Conservation (phyloP, 2,329 filamentous ascomycete species). For the Apiospora arundinis region DNA sequence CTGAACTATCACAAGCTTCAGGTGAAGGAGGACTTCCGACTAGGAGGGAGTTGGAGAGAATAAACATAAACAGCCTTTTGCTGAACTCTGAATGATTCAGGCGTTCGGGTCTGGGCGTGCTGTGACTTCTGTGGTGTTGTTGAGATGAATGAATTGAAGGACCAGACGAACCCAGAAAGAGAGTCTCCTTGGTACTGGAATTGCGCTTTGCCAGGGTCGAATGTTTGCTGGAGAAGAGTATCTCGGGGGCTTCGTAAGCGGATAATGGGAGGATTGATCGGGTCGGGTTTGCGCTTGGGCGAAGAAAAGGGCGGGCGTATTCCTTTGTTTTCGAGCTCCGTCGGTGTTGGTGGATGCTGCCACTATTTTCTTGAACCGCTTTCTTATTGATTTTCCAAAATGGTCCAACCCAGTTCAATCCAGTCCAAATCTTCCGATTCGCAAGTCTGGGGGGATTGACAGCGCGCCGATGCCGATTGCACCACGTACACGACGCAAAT, state of each 20-base stretch:
- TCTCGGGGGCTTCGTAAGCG: constrained; percentile 9
- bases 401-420: background rate
- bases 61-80: background rate
- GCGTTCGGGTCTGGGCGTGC: background rate
- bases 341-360: background rate
- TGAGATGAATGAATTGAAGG: constrained; percentile 7
- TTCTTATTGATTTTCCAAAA: background rate
- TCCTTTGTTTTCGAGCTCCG: constrained; percentile 11
- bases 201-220: constrained; percentile 12
- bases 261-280: constrained; percentile 4
- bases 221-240: constrained; percentile 15
- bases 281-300: constrained; percentile 6
- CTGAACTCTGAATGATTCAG: constrained; percentile 16
- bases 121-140: background rate
- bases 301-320: background rate
- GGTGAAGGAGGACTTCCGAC: constrained; percentile 14
- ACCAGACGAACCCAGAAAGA: constrained; percentile 14
- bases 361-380: background rate
- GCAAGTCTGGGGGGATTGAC: background rate
- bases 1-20: constrained; percentile 16
- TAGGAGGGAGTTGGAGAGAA: background rate
- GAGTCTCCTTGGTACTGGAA: constrained; percentile 7
- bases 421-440: background rate
- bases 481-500: background rate
- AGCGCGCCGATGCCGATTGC: constrained; percentile 1